phyloP scores from a whole-genome alignment of 1,284 basidiomycete species.

The Calocybe gambosa region DNA sequence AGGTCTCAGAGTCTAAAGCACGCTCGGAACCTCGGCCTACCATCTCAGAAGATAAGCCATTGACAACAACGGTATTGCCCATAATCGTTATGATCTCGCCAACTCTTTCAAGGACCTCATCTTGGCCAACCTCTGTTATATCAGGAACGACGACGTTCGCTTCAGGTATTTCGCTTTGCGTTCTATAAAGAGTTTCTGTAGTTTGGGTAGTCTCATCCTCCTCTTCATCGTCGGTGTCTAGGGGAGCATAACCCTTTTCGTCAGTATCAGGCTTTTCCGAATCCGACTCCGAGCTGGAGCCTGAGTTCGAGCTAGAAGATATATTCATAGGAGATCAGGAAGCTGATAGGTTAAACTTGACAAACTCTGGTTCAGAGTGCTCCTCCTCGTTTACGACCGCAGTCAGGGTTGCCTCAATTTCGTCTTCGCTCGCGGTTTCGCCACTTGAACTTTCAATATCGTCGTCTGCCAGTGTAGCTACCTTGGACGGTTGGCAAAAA shows the following conservation, averaged over 20 bases:
- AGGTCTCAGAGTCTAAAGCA: conserved; percentile 78
- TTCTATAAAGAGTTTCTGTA: conserved; percentile 42
- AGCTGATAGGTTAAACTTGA: conserved; percentile 7
- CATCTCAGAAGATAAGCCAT: conserved; percentile 43
- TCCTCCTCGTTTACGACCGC: conserved; percentile 30
- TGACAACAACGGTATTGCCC: conserved; percentile 64
- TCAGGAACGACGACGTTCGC: conserved; percentile 47
- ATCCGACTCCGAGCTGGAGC: conserved; percentile 39
- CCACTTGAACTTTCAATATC: conserved; percentile 46
- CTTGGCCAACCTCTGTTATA: conserved; percentile 46
- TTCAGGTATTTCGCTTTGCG: conserved; percentile 60
- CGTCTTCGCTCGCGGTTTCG: conserved; percentile 54
- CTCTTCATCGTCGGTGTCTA: conserved; percentile 47
- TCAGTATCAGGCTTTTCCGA: conserved; percentile 28
- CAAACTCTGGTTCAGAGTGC: conserved; percentile 16
- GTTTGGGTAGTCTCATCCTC: conserved; percentile 35
- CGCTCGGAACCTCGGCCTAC: conserved; percentile 42
- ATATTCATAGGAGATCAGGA: conserved; percentile 1
- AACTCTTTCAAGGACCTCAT: conserved; percentile 61
- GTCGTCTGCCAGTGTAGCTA: conserved; percentile 31
- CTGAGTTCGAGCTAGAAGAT: conserved; percentile 25
- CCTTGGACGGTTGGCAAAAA: conserved; percentile 4
- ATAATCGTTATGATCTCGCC: conserved; percentile 73
- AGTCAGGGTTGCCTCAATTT: conserved; percentile 58
- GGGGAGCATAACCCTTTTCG: conserved; percentile 16